Base-by-base conservation (phyloP, 192 early-diverging fungal genomes). In the Umbelopsis sp. region DNA sequence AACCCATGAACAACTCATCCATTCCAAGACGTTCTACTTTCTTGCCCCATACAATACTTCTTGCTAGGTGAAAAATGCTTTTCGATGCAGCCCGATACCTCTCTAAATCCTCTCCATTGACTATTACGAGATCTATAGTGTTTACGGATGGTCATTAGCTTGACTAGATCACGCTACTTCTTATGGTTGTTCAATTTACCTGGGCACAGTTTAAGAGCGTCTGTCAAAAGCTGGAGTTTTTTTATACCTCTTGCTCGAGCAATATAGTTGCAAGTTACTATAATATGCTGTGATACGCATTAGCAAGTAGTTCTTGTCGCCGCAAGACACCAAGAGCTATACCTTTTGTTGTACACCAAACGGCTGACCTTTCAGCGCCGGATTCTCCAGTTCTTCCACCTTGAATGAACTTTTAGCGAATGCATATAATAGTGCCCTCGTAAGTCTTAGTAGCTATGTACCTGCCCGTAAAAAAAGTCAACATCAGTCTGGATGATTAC, bases 221-320 rank as follows among this genome's bases (percentile, higher is more conserved):
- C 80, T 8, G 65, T 58, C 41, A 81, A 46, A 10, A 78, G 70
- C 30, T 69, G 75, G 23, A 81, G 49, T 41, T 81, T 81, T 13
- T 51, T 48, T 23, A 81, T 64, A 16, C 80, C 80, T 61, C 23
- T 47, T 44, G 15, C 22, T 6, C 80, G 77, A 10, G 80, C 80
- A n/a, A 68, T 48, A 67, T 81, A 81, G 70, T 81, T 81, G 69
- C 74, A 81, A 41, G 78, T 79, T 2, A 78, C 77, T 44, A 78
- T 73, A 18, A 78, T 78, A 45, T 78, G 77, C 77, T 78, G 13
- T n/a, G 13, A 0, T 18, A 33, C n/a, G 15, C 27, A 15, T 35
- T 33, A 48, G 20, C 2, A 69, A 44, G 15, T n/a, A 35, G 48
- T 46, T 16, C 33, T 18, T 18, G 25, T 3, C 7, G 27, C 45